Conservation (phyloP, 306 rosid genomes). For the Sophora flavescens region DNA sequence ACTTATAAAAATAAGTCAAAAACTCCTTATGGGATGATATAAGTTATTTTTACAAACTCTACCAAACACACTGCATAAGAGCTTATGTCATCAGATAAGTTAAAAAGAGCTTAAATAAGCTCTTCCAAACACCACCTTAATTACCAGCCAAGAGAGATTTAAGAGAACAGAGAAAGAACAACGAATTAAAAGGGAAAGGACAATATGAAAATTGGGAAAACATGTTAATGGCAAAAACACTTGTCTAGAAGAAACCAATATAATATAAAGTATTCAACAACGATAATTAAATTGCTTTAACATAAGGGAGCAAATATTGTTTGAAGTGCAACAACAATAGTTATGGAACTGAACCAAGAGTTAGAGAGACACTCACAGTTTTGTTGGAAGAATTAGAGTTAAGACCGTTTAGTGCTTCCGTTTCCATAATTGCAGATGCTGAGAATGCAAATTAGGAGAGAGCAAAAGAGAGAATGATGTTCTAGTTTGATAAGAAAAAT, state of each 20-base stretch:
- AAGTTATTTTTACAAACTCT: no score
- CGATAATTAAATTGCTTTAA: no score
- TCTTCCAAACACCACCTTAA: no score
- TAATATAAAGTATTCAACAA: no score
- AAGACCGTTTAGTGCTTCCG: conserved; percentile 34
- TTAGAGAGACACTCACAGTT: conserved; percentile 45
- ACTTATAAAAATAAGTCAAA: no score
- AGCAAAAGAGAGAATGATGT: background rate
- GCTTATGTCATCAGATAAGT: no score
- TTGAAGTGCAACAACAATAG: background rate
- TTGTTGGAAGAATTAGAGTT: background rate
- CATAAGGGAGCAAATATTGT: background rate
- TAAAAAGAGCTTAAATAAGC: no score
- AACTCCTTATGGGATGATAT: no score
- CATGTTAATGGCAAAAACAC: no score
- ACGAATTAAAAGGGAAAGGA: background rate
- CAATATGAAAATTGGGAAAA: no score
- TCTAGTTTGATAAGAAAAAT: background rate
- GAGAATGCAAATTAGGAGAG: background rate
- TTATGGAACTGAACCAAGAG: background rate
- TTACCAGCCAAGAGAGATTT: background rate
- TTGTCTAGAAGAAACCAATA: no score
- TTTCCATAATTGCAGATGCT: conserved; percentile 34
- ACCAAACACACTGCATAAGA: no score
- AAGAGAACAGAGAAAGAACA: background rate